Evolutionary conservation across 352 stramenopile species (phyloP), one percentile per base, ranked within the genome.

Genomic region (Globisporangium abappressorium): DNA sequence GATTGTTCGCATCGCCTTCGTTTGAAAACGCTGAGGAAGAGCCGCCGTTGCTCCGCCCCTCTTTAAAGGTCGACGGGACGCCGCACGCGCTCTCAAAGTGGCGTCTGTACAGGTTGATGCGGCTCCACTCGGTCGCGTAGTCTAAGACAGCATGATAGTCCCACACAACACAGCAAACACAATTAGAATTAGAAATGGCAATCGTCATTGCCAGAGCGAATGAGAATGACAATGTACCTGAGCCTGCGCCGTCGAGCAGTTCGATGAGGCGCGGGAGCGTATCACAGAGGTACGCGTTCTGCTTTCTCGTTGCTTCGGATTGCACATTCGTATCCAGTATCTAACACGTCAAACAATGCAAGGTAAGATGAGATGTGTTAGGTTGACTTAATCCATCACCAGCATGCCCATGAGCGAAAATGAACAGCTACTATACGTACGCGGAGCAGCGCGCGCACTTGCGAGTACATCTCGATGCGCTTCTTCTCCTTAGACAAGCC

Each of bases 11-110:
- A 4, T 46, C 53, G 9, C 41, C 28, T 55, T 49, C 53, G 58
- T 66, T 71, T 3, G 38, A 51, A 2, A 49, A 49, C 43, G 43
- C n/a, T 18, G 41, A 47, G 5, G 43, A 49, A 1, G 15, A 22
- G 43, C 43, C 43, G 18, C 15, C 43, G 43, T 49, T 49, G 43
- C 43, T 22, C 6, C 67, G 71, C 15, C 63, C 62, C 9, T 90
- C 74, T 24, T 81, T 84, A 14, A 79, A 74, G 5, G 75, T 85
- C 63, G 82, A 89, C 2, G 78, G 59, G 22, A 89, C 63, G n/a
- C 82, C 84, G 61, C 82, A 92, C 57, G 83, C 77, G 70, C 80
- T 89, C 74, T 94, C 86, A 67, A 94, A 92, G 62, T 94, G 83
- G 28, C 84, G 84, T 3, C 84, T 79, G 28, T 89, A 89, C 67